These are phyloP conservation scores for Coffea canephora DNA, from an alignment of 257 asterid species.

Conservation along the genomic window DNA sequence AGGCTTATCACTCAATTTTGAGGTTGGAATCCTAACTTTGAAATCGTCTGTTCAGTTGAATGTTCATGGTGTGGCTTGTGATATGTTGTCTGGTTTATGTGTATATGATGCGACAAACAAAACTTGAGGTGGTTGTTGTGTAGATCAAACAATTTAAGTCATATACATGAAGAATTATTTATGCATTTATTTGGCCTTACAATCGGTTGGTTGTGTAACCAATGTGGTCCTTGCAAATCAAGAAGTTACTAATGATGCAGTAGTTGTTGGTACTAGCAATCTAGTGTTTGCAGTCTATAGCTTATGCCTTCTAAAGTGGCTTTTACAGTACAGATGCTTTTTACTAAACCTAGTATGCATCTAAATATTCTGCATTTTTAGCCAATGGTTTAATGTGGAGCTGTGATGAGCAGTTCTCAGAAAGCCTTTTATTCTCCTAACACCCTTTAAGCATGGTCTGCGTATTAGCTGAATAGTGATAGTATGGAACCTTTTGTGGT, in stretches of 20 bases:
- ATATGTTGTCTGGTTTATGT: not conserved
- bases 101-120: not conserved
- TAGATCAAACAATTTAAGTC: not conserved
- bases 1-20: conserved; percentile 86
- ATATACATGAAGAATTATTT: not conserved
- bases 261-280: not conserved
- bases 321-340: not conserved
- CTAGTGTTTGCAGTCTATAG: not conserved
- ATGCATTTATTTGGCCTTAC: not conserved
- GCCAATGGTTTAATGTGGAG: not conserved
- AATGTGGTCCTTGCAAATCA: not conserved
- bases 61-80: not conserved
- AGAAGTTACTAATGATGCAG: not conserved
- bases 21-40: conserved; percentile 45
- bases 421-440: not conserved
- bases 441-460: not conserved
- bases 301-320: not conserved
- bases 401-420: not conserved
- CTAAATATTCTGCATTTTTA: not conserved
- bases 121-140: not conserved
- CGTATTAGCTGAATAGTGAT: not conserved
- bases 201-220: not conserved
- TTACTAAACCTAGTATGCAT: not conserved
- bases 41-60: not conserved
- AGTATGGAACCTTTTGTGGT: not conserved